Evolutionary conservation across 2,329 filamentous ascomycete species (phyloP).

Genomic region (Mycosphaerella sp.): DNA sequence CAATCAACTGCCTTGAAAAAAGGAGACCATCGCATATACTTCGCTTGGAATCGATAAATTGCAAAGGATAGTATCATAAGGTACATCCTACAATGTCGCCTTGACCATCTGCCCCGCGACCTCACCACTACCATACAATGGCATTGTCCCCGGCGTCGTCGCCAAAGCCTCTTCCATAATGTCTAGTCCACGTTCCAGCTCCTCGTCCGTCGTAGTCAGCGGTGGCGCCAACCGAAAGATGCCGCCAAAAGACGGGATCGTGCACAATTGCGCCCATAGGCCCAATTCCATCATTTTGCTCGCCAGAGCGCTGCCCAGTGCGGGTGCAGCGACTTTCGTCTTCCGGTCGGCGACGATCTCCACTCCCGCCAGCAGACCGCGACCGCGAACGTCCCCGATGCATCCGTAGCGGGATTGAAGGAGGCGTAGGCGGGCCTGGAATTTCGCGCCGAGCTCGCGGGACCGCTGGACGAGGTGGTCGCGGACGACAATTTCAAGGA

Average conservation of each 20-base stretch:
- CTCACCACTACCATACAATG: constrained; percentile 21
- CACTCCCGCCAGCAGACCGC: constrained; percentile 29
- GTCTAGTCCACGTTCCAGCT: constrained; percentile 43
- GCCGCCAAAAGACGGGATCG: constrained; percentile 27
- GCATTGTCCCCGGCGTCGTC: constrained; percentile 42
- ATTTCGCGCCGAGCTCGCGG: constrained; percentile 18
- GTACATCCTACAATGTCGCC: constrained; percentile 2
- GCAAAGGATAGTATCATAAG: too few species aligned
- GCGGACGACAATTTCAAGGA: constrained; percentile 30
- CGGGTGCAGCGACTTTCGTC: constrained; percentile 24
- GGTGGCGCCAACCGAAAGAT: constrained; percentile 30
- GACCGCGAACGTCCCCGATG: constrained; percentile 31
- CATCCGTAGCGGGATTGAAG: constrained; percentile 27
- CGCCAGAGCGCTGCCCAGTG: constrained; percentile 25
- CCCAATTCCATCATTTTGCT: constrained; percentile 24
- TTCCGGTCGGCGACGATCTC: constrained; percentile 27
- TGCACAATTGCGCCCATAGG: constrained; percentile 28
- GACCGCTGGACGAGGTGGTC: constrained; percentile 25
- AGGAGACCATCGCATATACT: too few species aligned
- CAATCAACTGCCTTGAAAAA: too few species aligned
- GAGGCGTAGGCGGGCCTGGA: constrained; percentile 21
- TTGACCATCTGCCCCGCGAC: background rate
- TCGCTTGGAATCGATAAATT: too few species aligned
- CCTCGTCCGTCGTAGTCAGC: constrained; percentile 27
- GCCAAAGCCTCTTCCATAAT: constrained; percentile 54